Evolutionary conservation across 106 monocot species (phyloP).

Genomic region (Amphibolis antarctica): DNA sequence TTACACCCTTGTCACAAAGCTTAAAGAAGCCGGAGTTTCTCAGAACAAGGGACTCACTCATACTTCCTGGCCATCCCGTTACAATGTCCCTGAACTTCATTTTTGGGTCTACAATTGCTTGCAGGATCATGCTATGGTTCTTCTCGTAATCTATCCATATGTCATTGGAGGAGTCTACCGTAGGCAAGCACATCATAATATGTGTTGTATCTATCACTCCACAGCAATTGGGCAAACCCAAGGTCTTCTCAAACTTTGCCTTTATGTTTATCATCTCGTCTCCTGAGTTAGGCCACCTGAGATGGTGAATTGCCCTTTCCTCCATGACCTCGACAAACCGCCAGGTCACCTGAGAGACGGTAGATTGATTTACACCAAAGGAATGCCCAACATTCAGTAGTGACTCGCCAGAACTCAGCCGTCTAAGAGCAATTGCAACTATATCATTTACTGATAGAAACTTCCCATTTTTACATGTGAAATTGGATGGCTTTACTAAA

Average conservation of each 20-base stretch:
- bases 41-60: conserved; percentile 46
- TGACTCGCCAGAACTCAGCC: conserved; percentile 61
- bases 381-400: conserved; percentile 32
- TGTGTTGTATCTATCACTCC: conserved; percentile 73
- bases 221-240: conserved; percentile 63
- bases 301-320: conserved; percentile 37
- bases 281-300: conserved; percentile 44
- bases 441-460: conserved; percentile 39
- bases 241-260: conserved; percentile 37
- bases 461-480: conserved; percentile 36
- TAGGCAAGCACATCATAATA: conserved; percentile 53
- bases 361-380: conserved; percentile 57
- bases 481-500: conserved; percentile 42
- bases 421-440: conserved; percentile 54
- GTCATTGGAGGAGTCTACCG: conserved; percentile 32
- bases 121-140: conserved; percentile 62
- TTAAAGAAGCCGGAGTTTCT: conserved; percentile 61
- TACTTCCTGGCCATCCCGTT: conserved; percentile 86
- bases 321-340: conserved; percentile 68
- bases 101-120: conserved; percentile 46
- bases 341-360: conserved; percentile 68
- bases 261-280: conserved; percentile 38
- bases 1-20: conserved; percentile 49
- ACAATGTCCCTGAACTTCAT: conserved; percentile 58
- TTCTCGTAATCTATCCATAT: conserved; percentile 56